Evolutionary conservation across 1,284 basidiomycete species (phyloP).

Genomic region (Neolentinus lepideus): DNA sequence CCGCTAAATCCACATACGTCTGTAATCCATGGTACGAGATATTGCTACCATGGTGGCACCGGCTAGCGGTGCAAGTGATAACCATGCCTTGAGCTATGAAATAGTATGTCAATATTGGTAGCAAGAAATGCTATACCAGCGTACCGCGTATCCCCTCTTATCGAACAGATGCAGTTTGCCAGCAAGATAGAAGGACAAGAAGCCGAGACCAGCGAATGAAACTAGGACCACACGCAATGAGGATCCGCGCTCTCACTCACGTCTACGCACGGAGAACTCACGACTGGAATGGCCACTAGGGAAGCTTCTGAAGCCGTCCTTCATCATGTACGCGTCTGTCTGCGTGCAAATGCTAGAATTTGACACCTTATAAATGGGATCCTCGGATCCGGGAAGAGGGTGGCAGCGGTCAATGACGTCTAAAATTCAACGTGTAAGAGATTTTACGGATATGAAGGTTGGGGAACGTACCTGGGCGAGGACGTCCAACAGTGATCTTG

Average conservation of each 20-base stretch:
- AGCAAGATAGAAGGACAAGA: constrained; percentile 82
- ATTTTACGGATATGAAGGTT: background rate
- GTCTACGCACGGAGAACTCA: constrained; percentile 29
- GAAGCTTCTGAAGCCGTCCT: constrained; percentile 91
- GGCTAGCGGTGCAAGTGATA: constrained; percentile 69
- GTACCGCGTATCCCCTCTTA: constrained; percentile 67
- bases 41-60: constrained; percentile 86
- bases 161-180: constrained; percentile 94
- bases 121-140: constrained; percentile 13
- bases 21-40: constrained; percentile 85
- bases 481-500: constrained; percentile 87
- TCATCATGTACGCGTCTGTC: constrained; percentile 46
- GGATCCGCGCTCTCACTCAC: no score
- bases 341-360: constrained; percentile 78
- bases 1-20: constrained; percentile 46
- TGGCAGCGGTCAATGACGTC: constrained; percentile 84
- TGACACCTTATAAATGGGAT: constrained; percentile 72
- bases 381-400: constrained; percentile 54
- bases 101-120: constrained; percentile 2
- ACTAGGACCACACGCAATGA: constrained; percentile 36
- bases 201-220: constrained; percentile 89
- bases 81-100: constrained; percentile 75
- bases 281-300: constrained; percentile 87
- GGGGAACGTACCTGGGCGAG: constrained; percentile 59
- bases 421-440: background rate